phyloP scores from a whole-genome alignment of 106 monocot species.

The Cymbidium sinense region DNA sequence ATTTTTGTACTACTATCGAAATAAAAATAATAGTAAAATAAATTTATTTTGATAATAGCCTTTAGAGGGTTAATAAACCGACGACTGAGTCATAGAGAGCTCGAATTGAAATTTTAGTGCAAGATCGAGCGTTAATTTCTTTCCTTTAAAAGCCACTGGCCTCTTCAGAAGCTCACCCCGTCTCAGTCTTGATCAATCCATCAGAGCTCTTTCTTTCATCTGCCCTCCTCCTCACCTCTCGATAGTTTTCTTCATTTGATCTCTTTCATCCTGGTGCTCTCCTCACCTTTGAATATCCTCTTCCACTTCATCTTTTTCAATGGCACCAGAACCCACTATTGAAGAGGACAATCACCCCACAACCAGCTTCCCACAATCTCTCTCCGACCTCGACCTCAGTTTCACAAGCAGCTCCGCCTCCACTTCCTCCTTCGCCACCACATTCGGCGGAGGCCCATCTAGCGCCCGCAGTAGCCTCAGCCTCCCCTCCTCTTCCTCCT shows the following conservation, averaged over 20 bases:
- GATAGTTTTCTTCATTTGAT: neutral
- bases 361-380: neutral
- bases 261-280: neutral
- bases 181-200: too few species aligned
- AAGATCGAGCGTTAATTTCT: too few species aligned
- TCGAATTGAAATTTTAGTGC: too few species aligned
- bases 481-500: slow-evolving; percentile 30
- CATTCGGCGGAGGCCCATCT: slow-evolving; percentile 24
- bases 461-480: slow-evolving; percentile 47
- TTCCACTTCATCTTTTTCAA: neutral
- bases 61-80: too few species aligned
- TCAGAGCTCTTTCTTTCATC: too few species aligned
- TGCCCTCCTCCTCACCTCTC: neutral
- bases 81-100: too few species aligned
- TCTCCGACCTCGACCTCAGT: slow-evolving; percentile 43
- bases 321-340: neutral
- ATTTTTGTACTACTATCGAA: too few species aligned
- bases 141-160: too few species aligned
- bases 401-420: slow-evolving; percentile 39
- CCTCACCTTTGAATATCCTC: neutral
- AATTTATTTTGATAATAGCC: too few species aligned
- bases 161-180: too few species aligned
- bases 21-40: too few species aligned
- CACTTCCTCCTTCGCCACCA: slow-evolving; percentile 35
- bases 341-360: neutral